phyloP scores from a whole-genome alignment of 768 basidiomycete genomes.

The Lentinus tigrinus region DNA sequence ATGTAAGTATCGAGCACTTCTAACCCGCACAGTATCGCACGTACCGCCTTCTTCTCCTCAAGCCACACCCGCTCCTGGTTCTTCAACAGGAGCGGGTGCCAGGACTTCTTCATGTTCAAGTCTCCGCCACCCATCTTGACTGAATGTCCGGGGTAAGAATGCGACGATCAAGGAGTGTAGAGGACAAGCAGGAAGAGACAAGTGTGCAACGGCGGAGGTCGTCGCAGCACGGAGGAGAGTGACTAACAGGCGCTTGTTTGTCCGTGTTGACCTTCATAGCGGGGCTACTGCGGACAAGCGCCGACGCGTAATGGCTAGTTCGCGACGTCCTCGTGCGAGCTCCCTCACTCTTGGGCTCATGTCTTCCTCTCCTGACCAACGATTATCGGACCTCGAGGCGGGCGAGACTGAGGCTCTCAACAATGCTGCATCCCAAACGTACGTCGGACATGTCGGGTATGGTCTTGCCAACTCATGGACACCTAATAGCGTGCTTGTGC shows the following conservation, averaged over 20 bases:
- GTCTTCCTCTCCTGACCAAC: constrained; percentile 25
- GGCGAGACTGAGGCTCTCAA: constrained; percentile 31
- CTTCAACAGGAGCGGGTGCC: constrained; percentile 97
- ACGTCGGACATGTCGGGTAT: constrained; percentile 13
- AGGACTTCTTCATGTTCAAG: constrained; percentile 99
- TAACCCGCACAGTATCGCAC: constrained; percentile 28
- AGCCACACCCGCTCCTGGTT: constrained; percentile 99
- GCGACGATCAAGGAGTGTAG: constrained; percentile 9
- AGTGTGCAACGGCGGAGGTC: not conserved
- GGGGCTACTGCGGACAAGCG: not conserved
- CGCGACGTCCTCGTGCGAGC: constrained; percentile 11
- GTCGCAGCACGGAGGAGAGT: constrained; percentile 7
- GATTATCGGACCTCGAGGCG: constrained; percentile 30
- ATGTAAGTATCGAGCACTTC: not conserved
- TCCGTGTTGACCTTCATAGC: constrained; percentile 27
- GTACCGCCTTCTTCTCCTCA: constrained; percentile 93
- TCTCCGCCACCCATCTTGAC: constrained; percentile 97
- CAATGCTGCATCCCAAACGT: constrained; percentile 23
- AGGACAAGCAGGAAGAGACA: constrained; percentile 11
- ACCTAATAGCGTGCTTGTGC: constrained; percentile 21
- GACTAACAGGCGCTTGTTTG: constrained; percentile 31
- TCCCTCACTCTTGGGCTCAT: constrained; percentile 18
- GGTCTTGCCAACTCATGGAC: constrained; percentile 19
- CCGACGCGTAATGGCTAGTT: constrained; percentile 12
- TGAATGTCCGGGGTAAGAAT: constrained; percentile 15